Evolutionary conservation across 768 basidiomycete genomes (phyloP).

Genomic region (Hericium rajendrae): DNA sequence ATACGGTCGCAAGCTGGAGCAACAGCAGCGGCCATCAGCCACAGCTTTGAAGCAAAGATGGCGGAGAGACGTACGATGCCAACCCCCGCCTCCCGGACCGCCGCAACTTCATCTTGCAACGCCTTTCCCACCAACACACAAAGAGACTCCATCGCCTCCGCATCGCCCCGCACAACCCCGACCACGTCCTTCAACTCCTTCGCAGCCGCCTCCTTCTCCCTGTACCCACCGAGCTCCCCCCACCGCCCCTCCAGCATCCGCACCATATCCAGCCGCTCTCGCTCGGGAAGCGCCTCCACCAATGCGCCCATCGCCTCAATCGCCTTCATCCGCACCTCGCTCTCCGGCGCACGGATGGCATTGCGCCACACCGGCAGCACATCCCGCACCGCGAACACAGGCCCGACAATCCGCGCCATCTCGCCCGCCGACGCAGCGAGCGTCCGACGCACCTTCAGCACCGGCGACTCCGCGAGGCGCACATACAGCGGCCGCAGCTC

Average conservation of each 20-base stretch:
- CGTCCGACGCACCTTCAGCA: conserved; percentile 61
- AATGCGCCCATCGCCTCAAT: conserved; percentile 58
- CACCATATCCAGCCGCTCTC: conserved; percentile 29
- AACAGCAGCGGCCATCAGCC: neutral
- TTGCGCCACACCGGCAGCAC: conserved; percentile 67
- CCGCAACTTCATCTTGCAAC: conserved; percentile 71
- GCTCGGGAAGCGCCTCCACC: conserved; percentile 39
- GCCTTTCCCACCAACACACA: conserved; percentile 26
- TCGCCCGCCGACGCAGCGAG: conserved; percentile 86
- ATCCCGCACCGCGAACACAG: conserved; percentile 54
- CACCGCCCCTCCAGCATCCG: conserved; percentile 41
- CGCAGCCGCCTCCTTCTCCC: conserved; percentile 66
- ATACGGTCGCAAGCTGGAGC: conserved; percentile 5
- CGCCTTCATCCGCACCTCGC: conserved; percentile 60
- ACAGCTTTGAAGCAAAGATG: conserved; percentile 3
- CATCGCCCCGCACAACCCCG: conserved; percentile 20
- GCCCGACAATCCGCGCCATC: conserved; percentile 76
- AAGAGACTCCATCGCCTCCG: neutral
- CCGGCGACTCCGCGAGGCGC: conserved; percentile 49
- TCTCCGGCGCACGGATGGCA: conserved; percentile 46
- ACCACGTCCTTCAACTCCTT: conserved; percentile 43
- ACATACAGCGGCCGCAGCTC: conserved; percentile 63
- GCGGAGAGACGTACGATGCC: conserved; percentile 39
- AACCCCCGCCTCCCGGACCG: conserved; percentile 73
- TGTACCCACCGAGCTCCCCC: conserved; percentile 57